Percentiles rank a stretch among this genome's conserved stretches.
Conservation (phyloP, 345 rosid species). For the Linum trigynum region DNA sequence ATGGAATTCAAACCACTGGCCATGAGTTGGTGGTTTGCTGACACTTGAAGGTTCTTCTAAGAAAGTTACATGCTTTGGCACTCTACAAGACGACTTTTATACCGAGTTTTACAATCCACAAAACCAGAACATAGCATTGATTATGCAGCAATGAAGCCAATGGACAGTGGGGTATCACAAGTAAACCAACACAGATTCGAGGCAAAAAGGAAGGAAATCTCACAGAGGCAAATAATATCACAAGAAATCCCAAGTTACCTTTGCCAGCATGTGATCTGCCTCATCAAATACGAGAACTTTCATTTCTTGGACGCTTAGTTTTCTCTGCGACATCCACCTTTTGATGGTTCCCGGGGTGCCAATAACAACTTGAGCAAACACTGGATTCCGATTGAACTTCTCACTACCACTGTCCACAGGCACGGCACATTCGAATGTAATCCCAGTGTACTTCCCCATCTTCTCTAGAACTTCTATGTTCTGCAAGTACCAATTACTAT, state of each 20-base stretch:
- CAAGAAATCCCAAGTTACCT: slow-evolving; percentile 27
- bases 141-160: neutral
- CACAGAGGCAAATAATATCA: neutral
- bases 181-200: neutral
- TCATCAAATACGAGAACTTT: slow-evolving; percentile 93
- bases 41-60: no score
- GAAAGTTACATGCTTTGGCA: no score
- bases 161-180: neutral
- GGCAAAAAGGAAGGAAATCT: neutral
- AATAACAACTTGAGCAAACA: slow-evolving; percentile 71
- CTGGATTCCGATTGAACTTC: slow-evolving; percentile 30
- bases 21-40: no score
- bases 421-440: slow-evolving; percentile 60
- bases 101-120: neutral
- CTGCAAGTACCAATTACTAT: slow-evolving; percentile 27
- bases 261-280: slow-evolving; percentile 96
- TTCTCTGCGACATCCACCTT: slow-evolving; percentile 59
- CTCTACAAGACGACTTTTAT: no score
- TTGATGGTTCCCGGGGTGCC: slow-evolving; percentile 95
- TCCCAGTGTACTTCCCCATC: slow-evolving; percentile 90
- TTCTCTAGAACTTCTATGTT: slow-evolving; percentile 81
- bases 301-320: slow-evolving; percentile 37
- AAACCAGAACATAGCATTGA: neutral
- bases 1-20: no score
- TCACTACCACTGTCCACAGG: slow-evolving; percentile 44